Base-by-base conservation (phyloP, 2,329 filamentous ascomycete genomes). In the Pseudogymnoascus verrucosus region DNA sequence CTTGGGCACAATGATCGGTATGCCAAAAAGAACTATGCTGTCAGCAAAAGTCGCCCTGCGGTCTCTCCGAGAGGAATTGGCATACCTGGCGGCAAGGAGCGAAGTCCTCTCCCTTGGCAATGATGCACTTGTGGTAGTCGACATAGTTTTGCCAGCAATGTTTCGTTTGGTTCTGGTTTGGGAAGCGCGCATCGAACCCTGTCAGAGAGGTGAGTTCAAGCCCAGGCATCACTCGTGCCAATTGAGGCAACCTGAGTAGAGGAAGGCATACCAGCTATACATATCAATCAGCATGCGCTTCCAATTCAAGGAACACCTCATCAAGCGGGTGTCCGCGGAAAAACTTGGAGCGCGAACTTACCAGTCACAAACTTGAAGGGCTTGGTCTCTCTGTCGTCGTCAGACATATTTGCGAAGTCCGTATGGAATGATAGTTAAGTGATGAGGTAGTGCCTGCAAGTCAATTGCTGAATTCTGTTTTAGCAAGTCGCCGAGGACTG, bases 131-230 rank as follows among this genome's bases (percentile, higher is more conserved):
- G 88, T 99, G 91, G 86, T 99, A 98, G 81, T 99, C 95, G 83
- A 99, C 95, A 82, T 99, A 99, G 87, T 99, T 99, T 80, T 99
- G 96, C 95, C 95, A 99, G 91, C 95, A 99, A 87, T 99, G 93
- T 89, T 97, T 97, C 81, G 93, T 89, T 83, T 95, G 91, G 84
- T 99, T 99, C 84, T 87, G 83, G 85, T 99, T 96, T 76, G 95
- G 95, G 84, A 98, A 99, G 79, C 95, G 93, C 80, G 95, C 95
- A 78, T 99, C 95, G 83, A 96, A 96, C 84, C 95, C 95, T 97
- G 74, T 68, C 60, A 28, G 65, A 44, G 26, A 19, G 39, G 40
- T 42, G 34, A 39, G 31, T 47, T 31, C 21, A 39, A 34, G 31
- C 19, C 12, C 23, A 39, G 28, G 61, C 11, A 36, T 31, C 14